Percentiles rank a stretch among this genome's conserved stretches.
phyloP scores from a whole-genome alignment of 2,329 filamentous ascomycete genomes.

The Epichloe hybrida region DNA sequence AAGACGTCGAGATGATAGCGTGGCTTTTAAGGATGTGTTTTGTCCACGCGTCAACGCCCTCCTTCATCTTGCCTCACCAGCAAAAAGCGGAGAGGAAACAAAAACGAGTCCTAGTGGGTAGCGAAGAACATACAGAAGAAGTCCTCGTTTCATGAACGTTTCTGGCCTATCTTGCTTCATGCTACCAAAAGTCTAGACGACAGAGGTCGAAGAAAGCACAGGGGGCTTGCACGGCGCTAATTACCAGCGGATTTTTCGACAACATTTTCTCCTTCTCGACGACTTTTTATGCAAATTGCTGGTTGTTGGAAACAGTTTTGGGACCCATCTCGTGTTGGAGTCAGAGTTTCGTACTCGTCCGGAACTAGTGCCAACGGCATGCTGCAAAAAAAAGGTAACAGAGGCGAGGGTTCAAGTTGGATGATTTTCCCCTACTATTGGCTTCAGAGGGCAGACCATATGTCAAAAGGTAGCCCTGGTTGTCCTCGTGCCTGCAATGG shows the following conservation, averaged over 20 bases:
- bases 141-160: slow-evolving; percentile 6
- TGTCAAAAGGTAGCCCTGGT: slow-evolving; percentile 30
- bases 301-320: slow-evolving; percentile 22
- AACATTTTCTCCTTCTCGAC: background rate
- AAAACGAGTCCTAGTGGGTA: slow-evolving; percentile 89
- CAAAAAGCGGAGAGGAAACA: slow-evolving; percentile 59
- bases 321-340: slow-evolving; percentile 88
- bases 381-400: background rate
- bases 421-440: slow-evolving; percentile 5
- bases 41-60: slow-evolving; percentile 66
- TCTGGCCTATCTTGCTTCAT: background rate
- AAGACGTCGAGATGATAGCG: slow-evolving; percentile 39
- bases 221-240: background rate
- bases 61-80: slow-evolving; percentile 27
- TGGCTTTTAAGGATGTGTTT: slow-evolving; percentile 96
- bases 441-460: slow-evolving; percentile 23
- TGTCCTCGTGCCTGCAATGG: slow-evolving; percentile 38
- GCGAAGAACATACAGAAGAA: slow-evolving; percentile 72
- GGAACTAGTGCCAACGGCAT: slow-evolving; percentile 17
- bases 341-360: slow-evolving; percentile 92
- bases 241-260: background rate
- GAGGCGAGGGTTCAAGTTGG: background rate
- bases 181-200: background rate
- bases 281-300: background rate
- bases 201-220: slow-evolving; percentile 4